phyloP scores from a whole-genome alignment of 768 basidiomycete genomes.

The Agaricus subrufescens region DNA sequence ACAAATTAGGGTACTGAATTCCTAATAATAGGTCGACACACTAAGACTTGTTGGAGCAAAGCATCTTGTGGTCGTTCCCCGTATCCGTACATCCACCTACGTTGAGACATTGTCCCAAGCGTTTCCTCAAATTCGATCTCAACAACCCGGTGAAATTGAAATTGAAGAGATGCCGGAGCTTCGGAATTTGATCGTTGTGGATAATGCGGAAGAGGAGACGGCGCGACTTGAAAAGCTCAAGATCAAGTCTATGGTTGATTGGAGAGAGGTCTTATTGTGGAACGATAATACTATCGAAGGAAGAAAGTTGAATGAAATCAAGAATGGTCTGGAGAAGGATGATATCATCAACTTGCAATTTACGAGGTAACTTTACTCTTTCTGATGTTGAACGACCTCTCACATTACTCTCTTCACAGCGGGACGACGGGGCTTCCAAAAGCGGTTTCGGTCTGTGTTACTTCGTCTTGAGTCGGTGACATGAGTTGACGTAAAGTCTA shows the following conservation, averaged over 20 bases:
- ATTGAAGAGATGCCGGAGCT: slow-evolving; percentile 57
- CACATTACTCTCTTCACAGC: slow-evolving; percentile 27
- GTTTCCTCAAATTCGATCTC: slow-evolving; percentile 49
- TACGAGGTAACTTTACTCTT: slow-evolving; percentile 52
- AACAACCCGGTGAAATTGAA: slow-evolving; percentile 50
- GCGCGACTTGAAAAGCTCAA: slow-evolving; percentile 34
- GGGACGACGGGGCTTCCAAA: slow-evolving; percentile 81
- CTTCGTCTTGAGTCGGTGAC: background rate
- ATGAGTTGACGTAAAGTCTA: slow-evolving; percentile 18
- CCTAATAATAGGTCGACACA: slow-evolving; percentile 45
- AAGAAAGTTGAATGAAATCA: slow-evolving; percentile 36
- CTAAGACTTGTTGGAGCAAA: slow-evolving; percentile 61
- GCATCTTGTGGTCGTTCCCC: slow-evolving; percentile 70
- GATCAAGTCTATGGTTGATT: slow-evolving; percentile 56
- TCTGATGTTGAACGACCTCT: background rate
- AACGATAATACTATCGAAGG: slow-evolving; percentile 44
- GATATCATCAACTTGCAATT: slow-evolving; percentile 84
- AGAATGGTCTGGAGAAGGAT: slow-evolving; percentile 41
- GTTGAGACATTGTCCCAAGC: slow-evolving; percentile 52
- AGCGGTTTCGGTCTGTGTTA: slow-evolving; percentile 65
- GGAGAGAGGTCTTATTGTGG: slow-evolving; percentile 72
- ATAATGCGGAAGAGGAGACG: slow-evolving; percentile 44
- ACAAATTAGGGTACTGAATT: background rate
- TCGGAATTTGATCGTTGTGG: slow-evolving; percentile 60
- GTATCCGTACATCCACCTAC: slow-evolving; percentile 61